A percentile compares a stretch with the other conserved stretches of the same genome.
These are phyloP conservation scores for Sequoiadendron giganteum DNA, from an alignment of 75 land plant species.

Conservation along the genomic window DNA sequence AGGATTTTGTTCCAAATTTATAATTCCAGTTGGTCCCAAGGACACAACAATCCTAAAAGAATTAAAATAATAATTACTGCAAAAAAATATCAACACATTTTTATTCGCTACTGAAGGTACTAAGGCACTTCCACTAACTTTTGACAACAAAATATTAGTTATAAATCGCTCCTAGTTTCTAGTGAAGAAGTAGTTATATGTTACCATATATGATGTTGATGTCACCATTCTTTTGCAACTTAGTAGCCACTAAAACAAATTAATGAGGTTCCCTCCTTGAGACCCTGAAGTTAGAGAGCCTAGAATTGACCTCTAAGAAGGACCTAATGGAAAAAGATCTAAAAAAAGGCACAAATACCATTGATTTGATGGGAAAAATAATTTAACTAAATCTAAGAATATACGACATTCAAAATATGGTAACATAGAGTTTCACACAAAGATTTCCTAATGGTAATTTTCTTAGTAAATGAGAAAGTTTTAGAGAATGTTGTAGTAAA, in stretches of 20 bases:
- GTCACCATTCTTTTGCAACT: not conserved
- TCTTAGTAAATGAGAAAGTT: no score
- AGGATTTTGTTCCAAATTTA: not conserved
- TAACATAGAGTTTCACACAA: no score
- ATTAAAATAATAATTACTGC: not conserved
- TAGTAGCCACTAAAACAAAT: no score
- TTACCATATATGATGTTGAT: not conserved
- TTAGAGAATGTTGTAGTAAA: no score
- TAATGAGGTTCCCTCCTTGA: no score
- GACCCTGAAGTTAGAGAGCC: no score
- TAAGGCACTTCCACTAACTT: not conserved
- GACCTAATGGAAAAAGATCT: not conserved
- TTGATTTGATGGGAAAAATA: no score
- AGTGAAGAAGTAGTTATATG: not conserved
- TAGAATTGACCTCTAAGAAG: no score
- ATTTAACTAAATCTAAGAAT: no score
- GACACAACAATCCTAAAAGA: not conserved
- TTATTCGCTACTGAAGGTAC: not conserved
- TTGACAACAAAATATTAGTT: not conserved
- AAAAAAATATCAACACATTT: not conserved
- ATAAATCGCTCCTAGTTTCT: not conserved
- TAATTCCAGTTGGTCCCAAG: not conserved
- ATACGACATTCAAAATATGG: no score
- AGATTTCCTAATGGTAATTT: no score
- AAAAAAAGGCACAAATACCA: no score